Evolutionary conservation across 2,329 filamentous ascomycete genomes (phyloP).

Genomic region (Microcera coccophila): DNA sequence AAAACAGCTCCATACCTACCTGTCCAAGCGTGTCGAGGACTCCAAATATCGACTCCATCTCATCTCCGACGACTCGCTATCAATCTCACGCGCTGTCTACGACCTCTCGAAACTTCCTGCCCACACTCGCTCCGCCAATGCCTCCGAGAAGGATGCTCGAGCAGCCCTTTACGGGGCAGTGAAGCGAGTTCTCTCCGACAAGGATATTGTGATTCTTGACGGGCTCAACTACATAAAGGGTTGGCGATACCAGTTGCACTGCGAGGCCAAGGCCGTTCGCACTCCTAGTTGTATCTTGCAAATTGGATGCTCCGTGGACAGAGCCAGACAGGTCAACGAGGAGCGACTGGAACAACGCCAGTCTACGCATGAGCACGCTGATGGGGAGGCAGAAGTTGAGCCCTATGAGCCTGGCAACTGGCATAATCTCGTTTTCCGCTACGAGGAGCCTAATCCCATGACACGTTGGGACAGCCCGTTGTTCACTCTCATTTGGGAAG

Average conservation of each 20-base stretch:
- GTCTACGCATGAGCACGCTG: slow-evolving; percentile 2
- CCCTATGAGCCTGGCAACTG: slow-evolving; percentile 59
- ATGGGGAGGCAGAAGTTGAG: slow-evolving; percentile 26
- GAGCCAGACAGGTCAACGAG: slow-evolving; percentile 57
- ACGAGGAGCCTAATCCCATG: slow-evolving; percentile 85
- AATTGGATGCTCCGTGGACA: slow-evolving; percentile 54
- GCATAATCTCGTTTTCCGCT: slow-evolving; percentile 76
- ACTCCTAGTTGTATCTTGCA: slow-evolving; percentile 74
- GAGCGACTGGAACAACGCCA: slow-evolving; percentile 42
- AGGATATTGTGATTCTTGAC: slow-evolving; percentile 76
- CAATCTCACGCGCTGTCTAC: slow-evolving; percentile 68
- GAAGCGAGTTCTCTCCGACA: slow-evolving; percentile 67
- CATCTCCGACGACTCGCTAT: slow-evolving; percentile 68
- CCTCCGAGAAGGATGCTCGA: slow-evolving; percentile 76
- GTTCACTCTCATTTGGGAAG: slow-evolving; percentile 75
- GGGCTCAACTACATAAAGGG: slow-evolving; percentile 86
- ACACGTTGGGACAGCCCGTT: slow-evolving; percentile 79
- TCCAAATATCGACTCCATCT: slow-evolving; percentile 64
- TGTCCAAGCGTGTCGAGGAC: slow-evolving; percentile 52
- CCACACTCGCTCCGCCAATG: slow-evolving; percentile 66
- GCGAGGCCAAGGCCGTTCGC: slow-evolving; percentile 74
- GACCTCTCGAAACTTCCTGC: slow-evolving; percentile 56
- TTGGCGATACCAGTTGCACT: slow-evolving; percentile 81
- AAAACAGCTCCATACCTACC: slow-evolving; percentile 61
- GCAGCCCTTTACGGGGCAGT: slow-evolving; percentile 73